A percentile compares a stretch with the other conserved stretches of the same genome.
Conservation (phyloP, 2,329 filamentous ascomycete species). For the Talaromyces atroroseus region DNA sequence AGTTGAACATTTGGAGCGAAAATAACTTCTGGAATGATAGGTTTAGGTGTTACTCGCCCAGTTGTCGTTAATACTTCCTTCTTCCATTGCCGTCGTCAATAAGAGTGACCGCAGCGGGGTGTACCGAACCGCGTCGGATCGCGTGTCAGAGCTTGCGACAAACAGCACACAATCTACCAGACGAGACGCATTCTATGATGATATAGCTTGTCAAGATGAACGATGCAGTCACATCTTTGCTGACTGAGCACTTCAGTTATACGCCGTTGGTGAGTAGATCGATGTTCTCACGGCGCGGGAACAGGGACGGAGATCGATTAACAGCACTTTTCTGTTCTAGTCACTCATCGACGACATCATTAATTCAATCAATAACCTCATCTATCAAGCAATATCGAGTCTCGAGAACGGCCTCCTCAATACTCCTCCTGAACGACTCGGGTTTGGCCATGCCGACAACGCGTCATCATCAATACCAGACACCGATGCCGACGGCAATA, state of each 20-base stretch:
- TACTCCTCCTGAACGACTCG: conserved; percentile 68
- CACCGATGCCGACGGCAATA: conserved; percentile 42
- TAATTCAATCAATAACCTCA: conserved; percentile 89
- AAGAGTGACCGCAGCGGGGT: background rate
- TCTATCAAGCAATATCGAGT: conserved; percentile 81
- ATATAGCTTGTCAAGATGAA: conserved; percentile 29
- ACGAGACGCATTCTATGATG: background rate
- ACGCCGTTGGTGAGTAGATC: conserved; percentile 68
- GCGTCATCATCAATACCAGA: conserved; percentile 41
- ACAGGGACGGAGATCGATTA: conserved; percentile 9
- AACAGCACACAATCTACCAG: too few species aligned
- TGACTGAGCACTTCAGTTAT: conserved; percentile 94
- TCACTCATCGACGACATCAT: conserved; percentile 96
- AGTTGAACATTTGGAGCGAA: background rate
- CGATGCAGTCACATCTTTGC: conserved; percentile 52
- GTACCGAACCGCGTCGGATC: background rate
- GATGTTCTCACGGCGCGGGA: background rate
- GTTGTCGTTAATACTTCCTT: background rate
- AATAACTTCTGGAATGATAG: background rate
- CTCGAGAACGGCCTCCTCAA: conserved; percentile 76
- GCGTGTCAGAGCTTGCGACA: background rate
- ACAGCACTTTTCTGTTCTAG: conserved; percentile 43
- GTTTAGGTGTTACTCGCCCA: background rate
- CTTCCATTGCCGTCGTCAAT: background rate
- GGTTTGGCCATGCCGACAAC: conserved; percentile 59